Percentiles rank a stretch among this genome's conserved stretches.
Conservation (phyloP, 129 eudicot genomes). For the Lonicera japonica region DNA sequence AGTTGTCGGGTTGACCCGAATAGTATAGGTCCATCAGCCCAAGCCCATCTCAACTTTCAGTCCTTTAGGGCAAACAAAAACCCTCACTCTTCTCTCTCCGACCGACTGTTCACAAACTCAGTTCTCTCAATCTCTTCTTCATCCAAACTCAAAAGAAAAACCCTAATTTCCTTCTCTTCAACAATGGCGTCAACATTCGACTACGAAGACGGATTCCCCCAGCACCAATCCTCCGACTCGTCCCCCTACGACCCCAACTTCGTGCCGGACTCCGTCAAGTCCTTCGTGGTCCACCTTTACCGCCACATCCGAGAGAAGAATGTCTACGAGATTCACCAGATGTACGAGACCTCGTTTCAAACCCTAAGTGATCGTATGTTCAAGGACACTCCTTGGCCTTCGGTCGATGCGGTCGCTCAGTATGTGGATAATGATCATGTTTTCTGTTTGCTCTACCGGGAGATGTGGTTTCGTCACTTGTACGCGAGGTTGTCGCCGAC, state of each 20-base stretch:
- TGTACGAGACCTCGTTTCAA: slow-evolving; percentile 86
- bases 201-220: slow-evolving; percentile 38
- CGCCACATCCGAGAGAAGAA: slow-evolving; percentile 89
- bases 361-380: slow-evolving; percentile 76
- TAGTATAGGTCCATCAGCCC: too few species aligned
- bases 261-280: slow-evolving; percentile 90
- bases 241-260: slow-evolving; percentile 62
- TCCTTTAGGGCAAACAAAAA: too few species aligned
- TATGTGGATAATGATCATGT: slow-evolving; percentile 88
- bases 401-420: slow-evolving; percentile 76
- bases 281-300: slow-evolving; percentile 86
- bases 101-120: background rate
- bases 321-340: slow-evolving; percentile 96
- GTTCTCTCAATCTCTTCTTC: background rate
- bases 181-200: slow-evolving; percentile 66
- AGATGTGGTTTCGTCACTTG: slow-evolving; percentile 92
- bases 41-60: too few species aligned
- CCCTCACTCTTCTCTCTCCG: background rate
- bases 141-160: slow-evolving; percentile 11
- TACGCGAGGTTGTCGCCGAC: slow-evolving; percentile 68
- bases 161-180: slow-evolving; percentile 20
- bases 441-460: slow-evolving; percentile 81
- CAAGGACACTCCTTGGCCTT: slow-evolving; percentile 92
- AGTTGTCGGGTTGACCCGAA: too few species aligned
- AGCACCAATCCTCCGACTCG: slow-evolving; percentile 14